Percentiles rank a stretch among this genome's conserved stretches.
Conservation (phyloP, 1,284 basidiomycete genomes). For the Sporisorium graminicola region DNA sequence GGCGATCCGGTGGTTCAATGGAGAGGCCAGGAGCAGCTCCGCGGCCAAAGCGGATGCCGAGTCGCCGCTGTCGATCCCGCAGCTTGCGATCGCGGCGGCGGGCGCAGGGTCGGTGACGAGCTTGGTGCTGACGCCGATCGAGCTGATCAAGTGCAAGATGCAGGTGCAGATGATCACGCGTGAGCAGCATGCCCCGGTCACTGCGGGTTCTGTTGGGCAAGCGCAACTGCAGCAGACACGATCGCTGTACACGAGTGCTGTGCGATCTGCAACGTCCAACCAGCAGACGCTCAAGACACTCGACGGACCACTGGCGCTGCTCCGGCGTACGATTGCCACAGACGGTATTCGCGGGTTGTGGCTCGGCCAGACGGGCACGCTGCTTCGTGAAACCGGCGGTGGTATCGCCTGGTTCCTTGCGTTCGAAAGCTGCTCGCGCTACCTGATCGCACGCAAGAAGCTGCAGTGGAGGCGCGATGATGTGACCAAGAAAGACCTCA, state of each 20-base stretch:
- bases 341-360: conserved; percentile 84
- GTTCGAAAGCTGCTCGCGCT: conserved; percentile 75
- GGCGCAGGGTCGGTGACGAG: conserved; percentile 85
- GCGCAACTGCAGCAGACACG: conserved; percentile 42
- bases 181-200: conserved; percentile 67
- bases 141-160: conserved; percentile 94
- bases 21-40: conserved; percentile 37
- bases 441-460: conserved; percentile 45
- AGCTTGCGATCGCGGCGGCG: conserved; percentile 81
- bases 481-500: conserved; percentile 73
- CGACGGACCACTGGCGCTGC: conserved; percentile 79
- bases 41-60: conserved; percentile 69
- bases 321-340: conserved; percentile 76
- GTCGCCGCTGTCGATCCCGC: conserved; percentile 72
- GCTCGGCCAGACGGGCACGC: conserved; percentile 83
- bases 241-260: conserved; percentile 25
- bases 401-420: conserved; percentile 87
- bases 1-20: conserved; percentile 72
- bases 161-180: conserved; percentile 87
- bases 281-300: conserved; percentile 56
- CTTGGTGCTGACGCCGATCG: conserved; percentile 89
- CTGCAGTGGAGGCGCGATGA: conserved; percentile 65
- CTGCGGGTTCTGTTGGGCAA: conserved; percentile 37
- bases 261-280: conserved; percentile 10
- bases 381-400: conserved; percentile 89